These are phyloP conservation scores for Diaporthe australafricana DNA, from an alignment of 2,329 filamentous ascomycete species.

Conservation along the genomic window DNA sequence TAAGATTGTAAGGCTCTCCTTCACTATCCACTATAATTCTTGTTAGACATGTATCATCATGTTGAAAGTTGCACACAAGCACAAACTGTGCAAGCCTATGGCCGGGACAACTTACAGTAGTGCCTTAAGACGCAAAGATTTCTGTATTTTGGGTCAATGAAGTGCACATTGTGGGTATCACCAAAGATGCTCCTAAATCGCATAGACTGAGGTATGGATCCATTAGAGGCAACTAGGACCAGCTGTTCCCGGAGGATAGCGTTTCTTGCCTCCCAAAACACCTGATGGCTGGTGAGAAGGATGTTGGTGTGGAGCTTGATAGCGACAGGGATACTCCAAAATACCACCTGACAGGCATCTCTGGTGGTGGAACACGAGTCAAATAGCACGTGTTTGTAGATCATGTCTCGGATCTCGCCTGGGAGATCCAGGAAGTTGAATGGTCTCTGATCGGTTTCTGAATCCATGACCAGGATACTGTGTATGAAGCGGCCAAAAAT, in stretches of 20 bases:
- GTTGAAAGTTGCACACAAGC: no score
- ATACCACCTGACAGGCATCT: no score
- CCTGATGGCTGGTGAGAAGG: not conserved
- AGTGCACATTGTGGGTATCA: no score
- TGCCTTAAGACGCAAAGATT: not conserved
- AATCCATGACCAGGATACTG: not conserved
- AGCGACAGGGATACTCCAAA: not conserved
- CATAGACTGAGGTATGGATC: not conserved
- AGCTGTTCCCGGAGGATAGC: not conserved
- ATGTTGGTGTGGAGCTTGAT: not conserved
- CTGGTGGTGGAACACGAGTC: not conserved
- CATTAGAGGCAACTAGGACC: not conserved
- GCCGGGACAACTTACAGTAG: not conserved
- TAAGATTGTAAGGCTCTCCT: no score
- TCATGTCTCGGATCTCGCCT: not conserved
- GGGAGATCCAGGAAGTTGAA: not conserved
- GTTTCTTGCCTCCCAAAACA: not conserved
- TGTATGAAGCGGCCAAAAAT: no score
- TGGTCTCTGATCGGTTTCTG: accelerated
- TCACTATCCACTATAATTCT: no score
- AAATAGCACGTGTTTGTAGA: not conserved
- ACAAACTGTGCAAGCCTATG: no score
- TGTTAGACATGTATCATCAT: no score
- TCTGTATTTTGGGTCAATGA: not conserved
- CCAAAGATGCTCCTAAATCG: no score